Conservation (phyloP, 2,329 filamentous ascomycete genomes). For the Zymoseptoria passerinii region DNA sequence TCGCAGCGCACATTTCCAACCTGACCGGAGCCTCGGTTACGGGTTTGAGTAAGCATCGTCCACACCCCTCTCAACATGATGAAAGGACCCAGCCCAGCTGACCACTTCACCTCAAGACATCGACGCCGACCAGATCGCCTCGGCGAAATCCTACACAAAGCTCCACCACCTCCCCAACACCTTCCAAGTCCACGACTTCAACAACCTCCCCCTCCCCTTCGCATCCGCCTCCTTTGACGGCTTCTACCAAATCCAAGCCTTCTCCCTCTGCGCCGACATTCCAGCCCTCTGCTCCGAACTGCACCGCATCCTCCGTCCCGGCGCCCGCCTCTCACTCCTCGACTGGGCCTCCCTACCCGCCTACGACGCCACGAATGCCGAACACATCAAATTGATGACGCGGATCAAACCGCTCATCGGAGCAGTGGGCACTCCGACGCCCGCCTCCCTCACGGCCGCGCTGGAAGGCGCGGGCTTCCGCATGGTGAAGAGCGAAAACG, state of each 20-base stretch:
- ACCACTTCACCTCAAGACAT: constrained; percentile 9
- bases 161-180: constrained; percentile 14
- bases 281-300: constrained; percentile 18
- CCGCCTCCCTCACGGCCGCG: constrained; percentile 14
- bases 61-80: too few species aligned
- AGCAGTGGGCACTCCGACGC: constrained; percentile 25
- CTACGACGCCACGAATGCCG: constrained; percentile 17
- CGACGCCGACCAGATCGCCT: constrained; percentile 23
- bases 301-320: constrained; percentile 22
- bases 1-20: constrained; percentile 23
- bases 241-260: constrained; percentile 28
- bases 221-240: constrained; percentile 20
- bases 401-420: constrained; percentile 25
- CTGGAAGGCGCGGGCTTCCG: constrained; percentile 21
- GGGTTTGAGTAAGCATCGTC: constrained; percentile 11
- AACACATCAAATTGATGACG: constrained; percentile 21
- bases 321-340: constrained; percentile 20
- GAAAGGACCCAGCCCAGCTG: too few species aligned
- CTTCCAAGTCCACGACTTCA: constrained; percentile 23
- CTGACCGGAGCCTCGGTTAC: constrained; percentile 21
- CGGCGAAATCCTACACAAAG: constrained; percentile 20
- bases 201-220: constrained; percentile 23
- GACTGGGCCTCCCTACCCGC: constrained; percentile 24
- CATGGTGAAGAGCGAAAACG: constrained; percentile 17
- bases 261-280: constrained; percentile 23